phyloP scores from a whole-genome alignment of 2,329 filamentous ascomycete species.

The Orbilia javanica region DNA sequence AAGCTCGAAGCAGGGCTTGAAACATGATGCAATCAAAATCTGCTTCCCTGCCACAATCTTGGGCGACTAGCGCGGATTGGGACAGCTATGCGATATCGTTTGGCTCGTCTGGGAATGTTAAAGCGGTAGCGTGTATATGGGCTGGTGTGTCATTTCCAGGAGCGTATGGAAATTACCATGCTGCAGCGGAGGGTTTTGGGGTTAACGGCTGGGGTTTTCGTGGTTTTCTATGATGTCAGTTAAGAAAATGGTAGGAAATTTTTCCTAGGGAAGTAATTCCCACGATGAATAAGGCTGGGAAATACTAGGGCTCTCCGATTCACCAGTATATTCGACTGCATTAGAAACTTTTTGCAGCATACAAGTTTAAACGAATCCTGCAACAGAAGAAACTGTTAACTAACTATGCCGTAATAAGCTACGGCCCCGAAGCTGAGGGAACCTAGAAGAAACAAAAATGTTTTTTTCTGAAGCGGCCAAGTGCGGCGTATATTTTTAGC shows the following conservation, averaged over 20 bases:
- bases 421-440: background rate
- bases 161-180: background rate
- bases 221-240: too few species aligned
- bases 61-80: background rate
- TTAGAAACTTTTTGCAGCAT: background rate
- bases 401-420: background rate
- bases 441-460: background rate
- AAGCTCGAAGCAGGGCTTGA: constrained; percentile 10
- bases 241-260: background rate
- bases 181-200: constrained; percentile 3
- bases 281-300: background rate
- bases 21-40: constrained; percentile 20
- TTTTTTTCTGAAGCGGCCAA: background rate
- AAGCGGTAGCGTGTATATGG: background rate
- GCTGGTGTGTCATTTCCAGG: background rate
- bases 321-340: background rate
- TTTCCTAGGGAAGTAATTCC: constrained; percentile 6
- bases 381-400: background rate
- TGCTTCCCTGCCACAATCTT: constrained; percentile 3
- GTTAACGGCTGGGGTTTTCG: too few species aligned
- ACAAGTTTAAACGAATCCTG: background rate
- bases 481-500: constrained; percentile 17
- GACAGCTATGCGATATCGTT: background rate
- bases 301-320: background rate
- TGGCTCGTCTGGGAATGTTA: background rate